These are phyloP conservation scores for Plantago elongata DNA, from an alignment of 257 asterid genomes.

Conservation along the genomic window DNA sequence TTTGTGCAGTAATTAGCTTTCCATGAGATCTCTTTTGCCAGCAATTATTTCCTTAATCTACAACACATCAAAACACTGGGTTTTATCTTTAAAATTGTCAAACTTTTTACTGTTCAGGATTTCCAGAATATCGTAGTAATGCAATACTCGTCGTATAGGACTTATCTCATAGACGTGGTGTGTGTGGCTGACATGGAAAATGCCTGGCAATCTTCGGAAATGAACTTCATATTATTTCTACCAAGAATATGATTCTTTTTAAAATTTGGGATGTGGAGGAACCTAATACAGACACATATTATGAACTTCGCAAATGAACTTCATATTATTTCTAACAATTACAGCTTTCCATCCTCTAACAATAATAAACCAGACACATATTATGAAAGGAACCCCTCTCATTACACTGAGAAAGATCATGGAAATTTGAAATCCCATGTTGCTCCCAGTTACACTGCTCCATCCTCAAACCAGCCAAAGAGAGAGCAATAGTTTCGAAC, in stretches of 20 bases:
- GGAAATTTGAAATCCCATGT: too few relatives aligned
- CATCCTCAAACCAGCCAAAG: too few relatives aligned
- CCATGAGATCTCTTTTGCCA: too few relatives aligned
- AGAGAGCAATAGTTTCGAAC: too few relatives aligned
- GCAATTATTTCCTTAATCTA: too few relatives aligned
- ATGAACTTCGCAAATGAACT: too few relatives aligned
- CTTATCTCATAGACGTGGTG: background rate
- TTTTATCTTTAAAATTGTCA: too few relatives aligned
- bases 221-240: background rate
- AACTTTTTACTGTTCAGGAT: background rate
- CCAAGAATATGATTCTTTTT: constrained; percentile 11
- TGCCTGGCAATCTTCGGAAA: background rate
- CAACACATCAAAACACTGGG: too few relatives aligned
- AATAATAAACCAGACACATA: background rate
- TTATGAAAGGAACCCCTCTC: constrained; percentile 5
- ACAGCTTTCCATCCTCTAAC: background rate
- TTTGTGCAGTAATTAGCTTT: too few relatives aligned
- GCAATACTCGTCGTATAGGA: background rate
- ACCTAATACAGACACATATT: background rate
- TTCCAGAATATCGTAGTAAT: background rate
- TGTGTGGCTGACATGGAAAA: background rate
- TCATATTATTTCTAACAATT: too few relatives aligned
- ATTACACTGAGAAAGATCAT: background rate
- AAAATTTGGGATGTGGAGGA: constrained; percentile 1
- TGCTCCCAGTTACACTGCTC: too few relatives aligned